phyloP scores from a whole-genome alignment of 805 yeast genomes.

The Metschnikowia arizonensis region DNA sequence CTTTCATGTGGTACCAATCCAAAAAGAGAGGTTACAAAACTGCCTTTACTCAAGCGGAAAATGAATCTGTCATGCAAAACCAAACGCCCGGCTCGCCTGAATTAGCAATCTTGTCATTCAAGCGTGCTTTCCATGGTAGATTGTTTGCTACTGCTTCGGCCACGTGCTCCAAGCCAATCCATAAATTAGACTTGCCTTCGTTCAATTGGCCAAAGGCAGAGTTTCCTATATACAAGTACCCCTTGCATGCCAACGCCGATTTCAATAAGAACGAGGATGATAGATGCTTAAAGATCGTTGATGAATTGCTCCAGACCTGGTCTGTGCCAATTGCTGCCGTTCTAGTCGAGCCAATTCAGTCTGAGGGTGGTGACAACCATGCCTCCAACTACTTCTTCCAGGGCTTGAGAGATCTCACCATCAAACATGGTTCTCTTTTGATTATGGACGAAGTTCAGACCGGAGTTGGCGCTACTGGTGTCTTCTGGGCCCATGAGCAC shows the following conservation, averaged over 20 bases:
- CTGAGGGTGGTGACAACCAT: slow-evolving; percentile 91
- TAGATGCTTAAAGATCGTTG: slow-evolving; percentile 74
- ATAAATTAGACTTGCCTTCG: slow-evolving; percentile 88
- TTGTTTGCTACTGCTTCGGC: slow-evolving; percentile 86
- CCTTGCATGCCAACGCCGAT: slow-evolving; percentile 62
- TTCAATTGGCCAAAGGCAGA: slow-evolving; percentile 97
- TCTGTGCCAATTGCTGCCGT: slow-evolving; percentile 79
- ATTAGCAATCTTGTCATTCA: slow-evolving; percentile 79
- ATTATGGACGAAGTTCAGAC: slow-evolving; percentile 88
- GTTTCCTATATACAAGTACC: slow-evolving; percentile 81
- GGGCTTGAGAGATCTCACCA: slow-evolving; percentile 72
- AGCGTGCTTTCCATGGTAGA: slow-evolving; percentile 92
- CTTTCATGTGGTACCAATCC: slow-evolving; percentile 74
- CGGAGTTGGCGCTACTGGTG: slow-evolving; percentile 85
- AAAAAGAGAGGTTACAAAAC: slow-evolving; percentile 59
- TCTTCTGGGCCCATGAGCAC: slow-evolving; percentile 85
- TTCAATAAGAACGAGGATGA: slow-evolving; percentile 75
- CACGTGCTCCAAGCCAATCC: slow-evolving; percentile 92
- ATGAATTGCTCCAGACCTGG: slow-evolving; percentile 64
- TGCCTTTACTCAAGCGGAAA: slow-evolving; percentile 67
- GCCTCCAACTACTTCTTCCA: slow-evolving; percentile 76
- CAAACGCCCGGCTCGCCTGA: slow-evolving; percentile 87
- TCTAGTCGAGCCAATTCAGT: slow-evolving; percentile 86
- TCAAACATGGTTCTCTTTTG: slow-evolving; percentile 63
- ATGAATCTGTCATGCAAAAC: slow-evolving; percentile 70